These are phyloP conservation scores for Ophiostoma sp. DNA, from an alignment of 2,329 filamentous ascomycete species.

Conservation along the genomic window DNA sequence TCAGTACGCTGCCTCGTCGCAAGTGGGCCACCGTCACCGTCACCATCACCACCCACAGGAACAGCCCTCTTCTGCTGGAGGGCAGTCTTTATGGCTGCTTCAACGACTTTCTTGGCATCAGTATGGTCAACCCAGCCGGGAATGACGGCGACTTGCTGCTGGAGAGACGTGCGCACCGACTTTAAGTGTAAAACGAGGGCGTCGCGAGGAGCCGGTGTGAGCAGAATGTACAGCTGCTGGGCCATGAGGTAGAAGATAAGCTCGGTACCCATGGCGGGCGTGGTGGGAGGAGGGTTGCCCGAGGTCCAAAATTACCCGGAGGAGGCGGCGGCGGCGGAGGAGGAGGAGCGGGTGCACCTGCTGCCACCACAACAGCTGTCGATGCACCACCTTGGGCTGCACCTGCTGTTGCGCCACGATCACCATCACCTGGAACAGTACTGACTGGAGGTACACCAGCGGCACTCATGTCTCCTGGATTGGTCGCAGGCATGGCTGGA, in stretches of 20 bases:
- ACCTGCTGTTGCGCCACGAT: neutral
- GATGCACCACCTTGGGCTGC: neutral
- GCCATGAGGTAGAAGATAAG: neutral
- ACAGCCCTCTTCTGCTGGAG: neutral
- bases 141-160: neutral
- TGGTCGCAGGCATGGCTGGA: neutral
- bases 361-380: neutral
- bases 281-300: neutral
- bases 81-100: neutral
- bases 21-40: neutral
- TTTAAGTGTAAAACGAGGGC: neutral
- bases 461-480: neutral
- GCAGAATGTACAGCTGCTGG: neutral
- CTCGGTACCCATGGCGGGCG: neutral
- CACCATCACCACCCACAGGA: neutral
- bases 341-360: neutral
- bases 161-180: neutral
- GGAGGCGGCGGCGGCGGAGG: neutral
- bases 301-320: neutral
- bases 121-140: neutral
- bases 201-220: neutral
- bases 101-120: neutral
- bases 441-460: neutral
- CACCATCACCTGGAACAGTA: neutral
- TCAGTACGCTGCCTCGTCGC: neutral